A percentile compares a stretch with the other conserved stretches of the same genome.
Evolutionary conservation across 1,284 basidiomycete species (phyloP).

Genomic region (Garcileccinum viscosum): DNA sequence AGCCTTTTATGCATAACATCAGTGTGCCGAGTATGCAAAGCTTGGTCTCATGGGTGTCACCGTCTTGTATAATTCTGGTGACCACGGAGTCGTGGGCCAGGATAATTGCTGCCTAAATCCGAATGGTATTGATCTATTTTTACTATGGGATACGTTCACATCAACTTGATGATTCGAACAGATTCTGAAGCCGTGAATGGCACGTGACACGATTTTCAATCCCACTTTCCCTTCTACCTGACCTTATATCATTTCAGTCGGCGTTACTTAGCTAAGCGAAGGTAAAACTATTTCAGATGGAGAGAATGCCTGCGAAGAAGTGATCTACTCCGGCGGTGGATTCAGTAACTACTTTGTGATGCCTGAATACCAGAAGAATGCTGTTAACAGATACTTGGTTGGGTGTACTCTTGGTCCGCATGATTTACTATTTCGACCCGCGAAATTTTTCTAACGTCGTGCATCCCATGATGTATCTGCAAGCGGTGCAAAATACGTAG

Average conservation of each 20-base stretch:
- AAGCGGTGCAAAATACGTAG: conserved; percentile 52
- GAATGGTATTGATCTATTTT: conserved; percentile 36
- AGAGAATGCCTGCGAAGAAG: conserved; percentile 40
- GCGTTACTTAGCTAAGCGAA: conserved; percentile 51
- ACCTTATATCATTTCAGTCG: conserved; percentile 54
- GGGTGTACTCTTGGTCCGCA: not conserved
- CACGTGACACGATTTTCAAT: conserved; percentile 52
- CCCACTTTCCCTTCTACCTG: conserved; percentile 52
- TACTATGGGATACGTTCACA: not conserved
- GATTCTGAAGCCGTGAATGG: conserved; percentile 23
- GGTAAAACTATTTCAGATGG: conserved; percentile 38
- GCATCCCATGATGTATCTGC: conserved; percentile 53
- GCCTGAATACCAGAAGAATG: conserved; percentile 46
- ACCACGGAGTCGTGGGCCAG: conserved; percentile 56
- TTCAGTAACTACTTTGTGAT: conserved; percentile 49
- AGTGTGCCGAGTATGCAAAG: conserved; percentile 63
- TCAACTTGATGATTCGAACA: conserved; percentile 2
- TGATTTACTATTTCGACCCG: not conserved
- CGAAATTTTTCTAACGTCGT: conserved; percentile 32
- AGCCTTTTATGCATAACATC: conserved; percentile 51
- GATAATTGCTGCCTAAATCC: conserved; percentile 47
- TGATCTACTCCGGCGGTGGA: conserved; percentile 49
- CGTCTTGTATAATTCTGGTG: conserved; percentile 58
- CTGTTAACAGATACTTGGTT: conserved; percentile 33
- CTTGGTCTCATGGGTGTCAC: conserved; percentile 56